Base-by-base conservation (phyloP, 148 eudicot species). In the Simmondsia chinensis region DNA sequence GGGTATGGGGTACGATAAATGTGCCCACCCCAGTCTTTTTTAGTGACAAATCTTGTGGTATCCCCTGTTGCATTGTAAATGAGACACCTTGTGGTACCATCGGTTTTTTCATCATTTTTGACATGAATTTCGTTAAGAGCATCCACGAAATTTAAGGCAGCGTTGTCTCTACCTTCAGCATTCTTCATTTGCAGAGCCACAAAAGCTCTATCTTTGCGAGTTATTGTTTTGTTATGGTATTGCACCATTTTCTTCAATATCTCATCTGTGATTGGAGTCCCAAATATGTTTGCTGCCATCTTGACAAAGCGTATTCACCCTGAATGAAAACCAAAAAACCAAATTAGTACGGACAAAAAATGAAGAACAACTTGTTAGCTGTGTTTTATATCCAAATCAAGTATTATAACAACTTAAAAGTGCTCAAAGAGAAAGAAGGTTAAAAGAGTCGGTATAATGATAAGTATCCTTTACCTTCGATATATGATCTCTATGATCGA, bases 61-160 rank as follows among this genome's bases (percentile, higher is more conserved):
- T 49, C 42, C 3, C 54, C 54, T 14, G 54, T 49, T 0, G 54
- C 54, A 23, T 49, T 49, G 42, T 49, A 49, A 22, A 49, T 49
- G 7, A 49, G 31, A 21, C 54, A 33, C 7, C 13, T 9, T 5
- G 4, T 9, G 37, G 1, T 33, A 1, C 36, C 43, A 28, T 28
- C 31, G 31, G 31, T 28, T 33, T 3, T 11, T n/a, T n/a, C n/a
- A n/a, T n/a, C n/a, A n/a, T n/a, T n/a, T n/a, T n/a, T n/a, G n/a
- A n/a, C n/a, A n/a, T n/a, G n/a, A n/a, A n/a, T n/a, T n/a, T n/a
- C n/a, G 9, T 7, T 14, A 34, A 33, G 36, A 39, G 37, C 26
- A 13, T n/a, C 0, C 11, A 30, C 15, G 7, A n/a, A 49, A 11
- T 20, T 6, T 4, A 40, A 42, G 17, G 54, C 54, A 2, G 3